phyloP scores from a whole-genome alignment of 352 stramenopile species.

The Phytophthora kernoviae region DNA sequence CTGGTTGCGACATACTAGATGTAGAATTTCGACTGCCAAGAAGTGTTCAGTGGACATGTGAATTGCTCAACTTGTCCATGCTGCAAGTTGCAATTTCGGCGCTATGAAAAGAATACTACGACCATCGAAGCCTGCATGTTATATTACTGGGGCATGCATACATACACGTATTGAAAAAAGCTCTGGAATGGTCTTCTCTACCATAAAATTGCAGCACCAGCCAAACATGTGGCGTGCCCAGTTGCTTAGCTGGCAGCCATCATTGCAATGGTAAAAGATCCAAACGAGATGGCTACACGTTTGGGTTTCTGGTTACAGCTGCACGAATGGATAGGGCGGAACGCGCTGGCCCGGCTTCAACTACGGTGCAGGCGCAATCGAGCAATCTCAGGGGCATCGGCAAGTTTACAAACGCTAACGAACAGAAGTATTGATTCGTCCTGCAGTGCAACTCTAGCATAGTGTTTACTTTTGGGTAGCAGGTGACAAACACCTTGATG shows the following conservation, averaged over 20 bases:
- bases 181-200: constrained; percentile 8
- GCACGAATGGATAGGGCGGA: constrained; percentile 6
- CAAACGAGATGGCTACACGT: background rate
- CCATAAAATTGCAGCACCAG: no score
- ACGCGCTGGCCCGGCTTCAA: constrained; percentile 18
- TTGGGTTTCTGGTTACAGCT: background rate
- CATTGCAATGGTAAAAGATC: constrained; percentile 16
- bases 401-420: background rate
- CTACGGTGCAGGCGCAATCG: background rate
- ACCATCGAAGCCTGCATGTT: background rate
- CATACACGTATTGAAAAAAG: background rate
- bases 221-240: constrained; percentile 18
- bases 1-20: constrained; percentile 17
- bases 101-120: no score
- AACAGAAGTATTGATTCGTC: no score
- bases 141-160: no score
- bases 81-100: no score
- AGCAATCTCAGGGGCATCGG: background rate
- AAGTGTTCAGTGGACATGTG: constrained; percentile 1
- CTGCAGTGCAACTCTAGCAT: no score
- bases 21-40: constrained; percentile 5
- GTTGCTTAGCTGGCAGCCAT: constrained; percentile 24
- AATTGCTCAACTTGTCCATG: no score
- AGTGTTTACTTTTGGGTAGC: no score
- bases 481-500: background rate